Base-by-base conservation (phyloP, 1,284 basidiomycete genomes). In the Ganoderma lucidum region DNA sequence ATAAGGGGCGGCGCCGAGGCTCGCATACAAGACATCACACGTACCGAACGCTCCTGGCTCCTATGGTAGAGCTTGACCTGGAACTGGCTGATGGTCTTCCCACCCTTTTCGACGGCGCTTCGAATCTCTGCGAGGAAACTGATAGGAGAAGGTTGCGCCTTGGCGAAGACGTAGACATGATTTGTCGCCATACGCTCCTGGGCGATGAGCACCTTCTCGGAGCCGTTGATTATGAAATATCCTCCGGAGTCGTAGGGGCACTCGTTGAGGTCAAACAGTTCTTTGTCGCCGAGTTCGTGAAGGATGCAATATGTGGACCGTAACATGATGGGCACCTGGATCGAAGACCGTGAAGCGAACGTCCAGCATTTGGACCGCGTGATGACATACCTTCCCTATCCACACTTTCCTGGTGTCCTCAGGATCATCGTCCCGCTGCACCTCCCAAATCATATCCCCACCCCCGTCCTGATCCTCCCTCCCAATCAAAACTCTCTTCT, bases 171-270 rank as follows among this genome's bases (percentile, higher is more conserved):
- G 81, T 99, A 99, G 76, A 99, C 98, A 78, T 98, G 97, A 82
- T 99, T 99, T 53, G 96, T 97, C 10, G 98, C 97, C 97, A 99
- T 99, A 65, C 98, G 91, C 81, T 99, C 97, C 80, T 99, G 97
- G 0, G 98, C 97, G 82, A 99, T 99, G 74, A 99, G 87, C 37
- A 99, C 97, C 82, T 99, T 99, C 82, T 99, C 97, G 1, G 98
- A 99, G 37, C 97, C 97, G 77, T 99, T 99, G 85, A 99, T 99
- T 81, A 99, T 96, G 81, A 99, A 99, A 83, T 99, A 99, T 70
- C 97, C 97, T 80, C 97, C 97, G 66, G 96, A 95, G 81, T 99
- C 98, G 79, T 97, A 97, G 2, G 97, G 97, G 78, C 97, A 99
- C 83, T 99, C 97, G 78, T 98, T 98, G 74, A 98, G 84, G 76